phyloP scores from a whole-genome alignment of 2,329 filamentous ascomycete species.

The Colletotrichum sp. region DNA sequence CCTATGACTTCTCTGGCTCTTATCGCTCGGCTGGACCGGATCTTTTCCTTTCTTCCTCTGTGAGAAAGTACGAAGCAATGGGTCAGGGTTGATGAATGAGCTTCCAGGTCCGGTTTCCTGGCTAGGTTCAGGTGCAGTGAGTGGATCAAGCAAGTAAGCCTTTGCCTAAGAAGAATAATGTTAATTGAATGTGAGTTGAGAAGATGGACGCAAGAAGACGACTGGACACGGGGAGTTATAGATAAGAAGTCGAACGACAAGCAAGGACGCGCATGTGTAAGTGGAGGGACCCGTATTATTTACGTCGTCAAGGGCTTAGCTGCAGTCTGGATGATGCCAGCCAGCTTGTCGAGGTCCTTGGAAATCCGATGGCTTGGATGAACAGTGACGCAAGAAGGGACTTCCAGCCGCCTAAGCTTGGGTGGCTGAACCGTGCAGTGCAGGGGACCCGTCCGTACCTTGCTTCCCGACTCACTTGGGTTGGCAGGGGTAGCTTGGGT shows the following conservation, averaged over 20 bases:
- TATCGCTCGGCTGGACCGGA: not conserved
- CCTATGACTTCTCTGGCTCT: conserved; percentile 8
- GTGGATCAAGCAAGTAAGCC: conserved; percentile 71
- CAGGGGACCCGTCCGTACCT: conserved; percentile 7
- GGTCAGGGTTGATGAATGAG: conserved; percentile 50
- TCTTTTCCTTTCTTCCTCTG: conserved; percentile 26
- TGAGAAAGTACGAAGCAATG: conserved; percentile 25
- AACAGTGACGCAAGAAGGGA: conserved; percentile 22
- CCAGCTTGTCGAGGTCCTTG: conserved; percentile 15
- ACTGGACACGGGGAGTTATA: not conserved
- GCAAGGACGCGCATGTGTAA: conserved; percentile 4
- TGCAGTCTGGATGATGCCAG: conserved; percentile 9
- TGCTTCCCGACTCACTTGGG: not conserved
- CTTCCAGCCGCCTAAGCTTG: not conserved
- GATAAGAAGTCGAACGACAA: not conserved
- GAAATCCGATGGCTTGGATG: conserved; percentile 10
- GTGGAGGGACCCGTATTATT: conserved; percentile 21
- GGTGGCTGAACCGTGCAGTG: conserved; percentile 14
- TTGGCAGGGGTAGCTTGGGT: conserved; percentile 11
- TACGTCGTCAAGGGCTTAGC: conserved; percentile 23
- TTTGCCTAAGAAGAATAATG: conserved; percentile 53
- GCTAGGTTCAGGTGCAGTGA: conserved; percentile 70
- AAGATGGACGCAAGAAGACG: not conserved
- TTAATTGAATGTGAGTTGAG: not conserved
- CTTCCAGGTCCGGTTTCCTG: conserved; percentile 70